Percentiles rank a stretch among this genome's conserved stretches.
phyloP scores from a whole-genome alignment of 208 protist species.

The Trypanosoma avium region DNA sequence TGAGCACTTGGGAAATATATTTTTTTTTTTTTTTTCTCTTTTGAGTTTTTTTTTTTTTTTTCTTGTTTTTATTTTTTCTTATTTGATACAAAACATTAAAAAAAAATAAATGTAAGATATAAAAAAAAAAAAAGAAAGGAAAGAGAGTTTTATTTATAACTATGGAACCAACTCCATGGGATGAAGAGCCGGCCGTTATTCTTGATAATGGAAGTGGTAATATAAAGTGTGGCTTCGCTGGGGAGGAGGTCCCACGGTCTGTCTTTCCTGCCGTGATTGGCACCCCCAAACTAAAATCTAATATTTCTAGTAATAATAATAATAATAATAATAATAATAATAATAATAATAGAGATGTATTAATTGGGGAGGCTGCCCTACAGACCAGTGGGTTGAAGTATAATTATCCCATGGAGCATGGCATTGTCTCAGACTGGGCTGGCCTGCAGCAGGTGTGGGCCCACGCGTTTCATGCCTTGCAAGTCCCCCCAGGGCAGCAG shows the following conservation, averaged over 20 bases:
- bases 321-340: slow-evolving; percentile 92
- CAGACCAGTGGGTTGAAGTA: slow-evolving; percentile 89
- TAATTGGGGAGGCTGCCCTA: slow-evolving; percentile 94
- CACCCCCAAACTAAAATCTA: slow-evolving; percentile 90
- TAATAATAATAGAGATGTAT: slow-evolving; percentile 91
- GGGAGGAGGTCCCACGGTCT: slow-evolving; percentile 95
- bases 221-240: slow-evolving; percentile 95
- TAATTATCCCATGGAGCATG: slow-evolving; percentile 94
- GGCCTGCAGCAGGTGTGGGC: slow-evolving; percentile 98
- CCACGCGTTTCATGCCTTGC: slow-evolving; percentile 97
- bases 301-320: too few relatives aligned
- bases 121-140: not conserved
- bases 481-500: slow-evolving; percentile 95
- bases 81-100: not conserved
- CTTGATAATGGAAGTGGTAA: slow-evolving; percentile 88
- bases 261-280: slow-evolving; percentile 97
- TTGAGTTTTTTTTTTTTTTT: slow-evolving; percentile 5
- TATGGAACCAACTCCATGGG: slow-evolving; percentile 43
- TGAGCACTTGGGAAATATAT: too few relatives aligned
- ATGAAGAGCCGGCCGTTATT: slow-evolving; percentile 71
- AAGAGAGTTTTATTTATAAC: not conserved
- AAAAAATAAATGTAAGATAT: not conserved
- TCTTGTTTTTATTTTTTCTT: slow-evolving; percentile 4
- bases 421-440: slow-evolving; percentile 98
- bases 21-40: too few relatives aligned